A percentile compares a stretch with the other conserved stretches of the same genome.
phyloP scores from a whole-genome alignment of 1,139 yeast species.

The Scheffersomyces illinoinensis region DNA sequence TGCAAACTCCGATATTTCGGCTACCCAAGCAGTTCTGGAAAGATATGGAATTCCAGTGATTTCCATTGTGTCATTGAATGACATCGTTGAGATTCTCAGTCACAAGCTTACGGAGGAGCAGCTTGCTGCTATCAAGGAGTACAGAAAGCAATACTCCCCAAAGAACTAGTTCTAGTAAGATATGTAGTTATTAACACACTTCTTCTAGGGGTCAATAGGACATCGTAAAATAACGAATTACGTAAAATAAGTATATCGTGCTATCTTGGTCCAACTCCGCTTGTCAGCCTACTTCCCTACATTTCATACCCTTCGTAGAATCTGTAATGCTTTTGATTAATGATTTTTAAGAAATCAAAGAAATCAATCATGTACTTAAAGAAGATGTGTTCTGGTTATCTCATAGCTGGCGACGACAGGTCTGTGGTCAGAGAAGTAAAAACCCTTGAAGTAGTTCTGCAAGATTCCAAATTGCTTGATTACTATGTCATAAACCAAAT shows the following conservation, averaged over 20 bases:
- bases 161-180: conserved; percentile 10
- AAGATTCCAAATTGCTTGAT: conserved; percentile 19
- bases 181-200: background rate
- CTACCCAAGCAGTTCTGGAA: conserved; percentile 77
- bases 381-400: conserved; percentile 4
- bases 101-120: conserved; percentile 56
- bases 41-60: conserved; percentile 79
- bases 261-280: background rate
- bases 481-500: conserved; percentile 9
- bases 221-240: background rate
- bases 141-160: conserved; percentile 57
- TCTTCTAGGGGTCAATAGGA: background rate
- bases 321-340: background rate
- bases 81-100: conserved; percentile 65
- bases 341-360: background rate
- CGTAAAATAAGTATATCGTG: background rate
- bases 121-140: conserved; percentile 56
- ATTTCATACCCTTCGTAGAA: background rate
- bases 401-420: conserved; percentile 24
- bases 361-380: no score
- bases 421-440: conserved; percentile 24
- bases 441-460: conserved; percentile 14
- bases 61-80: conserved; percentile 74
- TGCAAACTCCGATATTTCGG: conserved; percentile 64
- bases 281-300: background rate